Evolutionary conservation across 108 stramenopile genomes (phyloP).

Genomic region (Cyclotella baltica): DNA sequence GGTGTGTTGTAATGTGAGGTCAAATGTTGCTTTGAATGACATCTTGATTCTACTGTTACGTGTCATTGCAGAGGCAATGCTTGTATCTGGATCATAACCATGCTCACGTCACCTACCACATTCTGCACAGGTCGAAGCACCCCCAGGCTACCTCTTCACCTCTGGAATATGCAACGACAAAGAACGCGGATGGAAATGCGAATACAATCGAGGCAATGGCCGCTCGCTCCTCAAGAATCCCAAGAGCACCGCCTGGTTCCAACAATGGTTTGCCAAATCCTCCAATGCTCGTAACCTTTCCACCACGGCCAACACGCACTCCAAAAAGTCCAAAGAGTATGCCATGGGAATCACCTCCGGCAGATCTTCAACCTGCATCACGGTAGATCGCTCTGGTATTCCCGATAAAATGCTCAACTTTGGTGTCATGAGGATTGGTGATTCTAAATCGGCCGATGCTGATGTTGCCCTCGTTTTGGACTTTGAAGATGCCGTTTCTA

Average conservation of each 20-base stretch:
- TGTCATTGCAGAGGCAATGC: background rate
- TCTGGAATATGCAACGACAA: conserved; percentile 34
- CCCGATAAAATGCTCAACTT: background rate
- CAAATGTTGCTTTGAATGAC: background rate
- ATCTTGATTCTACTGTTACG: background rate
- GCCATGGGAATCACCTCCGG: conserved; percentile 15
- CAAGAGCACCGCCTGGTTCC: background rate
- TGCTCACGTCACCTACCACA: background rate
- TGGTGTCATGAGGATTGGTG: conserved; percentile 29
- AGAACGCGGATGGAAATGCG: conserved; percentile 18
- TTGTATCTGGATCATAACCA: background rate
- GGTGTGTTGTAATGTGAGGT: no score
- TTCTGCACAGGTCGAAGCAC: conserved; percentile 12
- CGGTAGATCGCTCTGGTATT: conserved; percentile 11
- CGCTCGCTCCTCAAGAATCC: background rate
- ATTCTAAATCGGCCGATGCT: conserved; percentile 1
- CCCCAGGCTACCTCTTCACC: conserved; percentile 27
- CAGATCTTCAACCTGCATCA: conserved; percentile 2
- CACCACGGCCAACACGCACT: background rate
- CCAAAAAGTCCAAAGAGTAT: background rate
- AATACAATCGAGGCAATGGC: background rate
- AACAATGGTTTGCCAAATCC: background rate
- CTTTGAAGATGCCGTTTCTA: conserved; percentile 19
- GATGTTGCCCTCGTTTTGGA: conserved; percentile 22
- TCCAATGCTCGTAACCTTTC: background rate